Base-by-base conservation (phyloP, 108 stramenopile species). In the Nitzschia palea region DNA sequence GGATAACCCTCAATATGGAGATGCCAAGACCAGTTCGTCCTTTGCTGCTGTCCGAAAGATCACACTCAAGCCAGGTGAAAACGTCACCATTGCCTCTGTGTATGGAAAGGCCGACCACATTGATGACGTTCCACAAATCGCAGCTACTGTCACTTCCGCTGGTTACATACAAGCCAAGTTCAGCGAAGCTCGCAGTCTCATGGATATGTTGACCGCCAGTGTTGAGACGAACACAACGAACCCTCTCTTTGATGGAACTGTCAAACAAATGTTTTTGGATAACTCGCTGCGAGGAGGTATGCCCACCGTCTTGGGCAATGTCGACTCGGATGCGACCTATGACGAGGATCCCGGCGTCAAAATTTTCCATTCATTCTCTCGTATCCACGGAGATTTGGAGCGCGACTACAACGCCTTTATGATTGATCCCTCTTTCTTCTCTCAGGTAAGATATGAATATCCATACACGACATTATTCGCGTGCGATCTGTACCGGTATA, bases 361-460 rank as follows among this genome's bases (percentile, higher is more conserved):
- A 81, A 85, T 98, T 25, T 97, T 81, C 79, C 95, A 98, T 68
- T 75, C 90, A 22, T 98, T 96, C 60, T 91, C 89, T 30, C 85
- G 97, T 47, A 98, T 97, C 44, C 97, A 98, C 67, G 97, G 97
- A 67, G 97, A 98, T 61, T 69, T 98, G 82, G 97, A 98, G 67
- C 94, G 97, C 71, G 97, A 98, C 59, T 98, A 98, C 89, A 98
- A 98, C 69, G 87, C 87, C 64, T 98, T 96, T 72, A 73, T 76
- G 37, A 96, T 98, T 68, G 91, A 95, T 35, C 77, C 86, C 35
- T 82, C 94, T 0, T 96, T 80, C 79, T 98, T 86, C 70, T 94
- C 92, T 26, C 93, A 94, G 61, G 74, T 76, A 57, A 29, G 74
- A 26, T 0, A 25, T 10, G 12, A 32, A 28, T 43, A 4, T 9